A percentile compares a stretch with the other conserved stretches of the same genome.
Conservation (phyloP, 352 stramenopile species). For the Aphanomyces euteiches region DNA sequence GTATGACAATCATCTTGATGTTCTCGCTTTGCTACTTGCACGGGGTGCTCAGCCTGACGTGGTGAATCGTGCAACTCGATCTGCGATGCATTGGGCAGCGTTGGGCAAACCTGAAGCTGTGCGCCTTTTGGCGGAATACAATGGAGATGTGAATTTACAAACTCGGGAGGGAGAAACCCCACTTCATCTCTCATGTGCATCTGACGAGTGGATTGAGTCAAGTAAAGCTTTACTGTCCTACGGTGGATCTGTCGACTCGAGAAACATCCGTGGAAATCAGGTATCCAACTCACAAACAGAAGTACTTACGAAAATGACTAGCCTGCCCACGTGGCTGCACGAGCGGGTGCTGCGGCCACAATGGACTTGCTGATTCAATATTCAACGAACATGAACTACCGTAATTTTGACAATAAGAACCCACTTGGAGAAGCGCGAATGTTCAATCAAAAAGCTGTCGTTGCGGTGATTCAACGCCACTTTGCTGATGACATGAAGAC, state of each 20-base stretch:
- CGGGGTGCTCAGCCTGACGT: conserved; percentile 50
- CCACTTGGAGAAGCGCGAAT: conserved; percentile 73
- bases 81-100: conserved; percentile 60
- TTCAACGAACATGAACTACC: conserved; percentile 75
- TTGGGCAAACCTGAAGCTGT: conserved; percentile 35
- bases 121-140: conserved; percentile 55
- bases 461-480: conserved; percentile 56
- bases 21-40: conserved; percentile 56
- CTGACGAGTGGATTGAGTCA: conserved; percentile 46
- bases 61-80: conserved; percentile 61
- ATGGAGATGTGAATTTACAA: conserved; percentile 67
- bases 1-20: conserved; percentile 47
- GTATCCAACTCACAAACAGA: conserved; percentile 4
- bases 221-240: conserved; percentile 56
- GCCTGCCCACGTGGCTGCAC: conserved; percentile 65
- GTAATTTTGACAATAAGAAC: conserved; percentile 78
- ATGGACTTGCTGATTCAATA: conserved; percentile 73
- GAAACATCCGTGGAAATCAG: conserved; percentile 39
- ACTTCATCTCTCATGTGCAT: conserved; percentile 57
- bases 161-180: conserved; percentile 65
- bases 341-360: conserved; percentile 56
- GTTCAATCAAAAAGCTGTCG: conserved; percentile 48
- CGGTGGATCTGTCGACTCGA: conserved; percentile 52
- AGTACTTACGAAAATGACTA: conserved; percentile 42
- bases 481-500: conserved; percentile 53